Evolutionary conservation across 169 alveolate genomes (phyloP), one percentile per base, ranked within the genome.

Genomic region (Theileria parva): DNA sequence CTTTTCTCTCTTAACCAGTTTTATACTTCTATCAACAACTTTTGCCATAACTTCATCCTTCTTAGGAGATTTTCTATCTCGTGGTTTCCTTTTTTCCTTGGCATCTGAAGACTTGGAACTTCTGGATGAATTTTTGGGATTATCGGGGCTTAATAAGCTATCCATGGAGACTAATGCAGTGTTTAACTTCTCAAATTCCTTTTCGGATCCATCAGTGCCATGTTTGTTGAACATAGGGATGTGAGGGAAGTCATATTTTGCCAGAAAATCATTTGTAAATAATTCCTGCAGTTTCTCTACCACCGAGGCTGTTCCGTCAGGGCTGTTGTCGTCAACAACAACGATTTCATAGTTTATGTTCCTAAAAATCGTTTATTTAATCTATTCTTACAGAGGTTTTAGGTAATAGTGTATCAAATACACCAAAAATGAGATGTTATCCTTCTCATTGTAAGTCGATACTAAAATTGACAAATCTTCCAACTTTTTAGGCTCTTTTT

Each of bases 361-460:
- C 67, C 95, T 90, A 66, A 34, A 53, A 57, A 6, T 19, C 15
- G 3, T 57, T 57, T 44, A 44, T 44, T 44, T 44, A 11, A 44
- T 44, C 3, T 1, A 44, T 44, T 44, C 53, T 44, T 91, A 93
- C 97, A 93, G 83, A 76, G 92, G 66, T 44, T 88, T 68, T 63
- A 96, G 94, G 64, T 94, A 91, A 30, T 94, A 92, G 79, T 94
- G 88, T 9, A 97, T 83, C 77, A 96, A 89, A 86, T 94, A 93
- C 13, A 95, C 88, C 13, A 97, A 78, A 23, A 95, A 88, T 7
- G 99, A 98, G 3, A 97, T 72, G 88, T 97, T 97, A 65, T 96
- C 98, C 70, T 96, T 93, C 86, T 97, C 99, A 75, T 97, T 95
- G 77, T 97, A 97, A 3, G 99, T 97, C 13, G 99, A 98, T 53